phyloP scores from a whole-genome alignment of 2,329 filamentous ascomycete species.

The Stagonosporopsis vannaccii region DNA sequence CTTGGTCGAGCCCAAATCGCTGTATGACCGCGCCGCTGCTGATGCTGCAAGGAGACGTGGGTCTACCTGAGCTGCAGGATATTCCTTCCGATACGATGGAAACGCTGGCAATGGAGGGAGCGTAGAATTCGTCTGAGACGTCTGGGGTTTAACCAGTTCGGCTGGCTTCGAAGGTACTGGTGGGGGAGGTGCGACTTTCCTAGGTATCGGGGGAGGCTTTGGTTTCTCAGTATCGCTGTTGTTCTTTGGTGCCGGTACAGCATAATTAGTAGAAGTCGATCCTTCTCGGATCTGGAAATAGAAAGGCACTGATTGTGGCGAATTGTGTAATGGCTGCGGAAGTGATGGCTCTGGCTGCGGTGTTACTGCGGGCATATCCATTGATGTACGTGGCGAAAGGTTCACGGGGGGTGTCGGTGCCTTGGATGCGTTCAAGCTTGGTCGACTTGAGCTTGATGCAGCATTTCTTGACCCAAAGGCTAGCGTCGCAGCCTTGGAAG shows the following conservation, averaged over 20 bases:
- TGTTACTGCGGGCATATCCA: slow-evolving; percentile 32
- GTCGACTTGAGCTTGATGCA: slow-evolving; percentile 25
- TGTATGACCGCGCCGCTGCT: slow-evolving; percentile 43
- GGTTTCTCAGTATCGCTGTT: slow-evolving; percentile 23
- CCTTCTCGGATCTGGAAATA: slow-evolving; percentile 35
- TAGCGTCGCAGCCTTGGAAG: slow-evolving; percentile 68
- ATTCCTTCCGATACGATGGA: slow-evolving; percentile 60
- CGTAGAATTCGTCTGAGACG: slow-evolving; percentile 13
- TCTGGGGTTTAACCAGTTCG: slow-evolving; percentile 18
- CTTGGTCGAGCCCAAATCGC: slow-evolving; percentile 31
- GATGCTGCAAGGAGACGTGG: slow-evolving; percentile 38
- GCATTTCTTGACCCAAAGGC: slow-evolving; percentile 60
- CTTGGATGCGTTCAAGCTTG: slow-evolving; percentile 20
- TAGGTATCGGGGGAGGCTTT: slow-evolving; percentile 16
- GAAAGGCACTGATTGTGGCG: slow-evolving; percentile 31
- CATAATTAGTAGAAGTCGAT: slow-evolving; percentile 22
- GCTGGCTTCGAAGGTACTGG: slow-evolving; percentile 33
- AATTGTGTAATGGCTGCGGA: slow-evolving; percentile 16
- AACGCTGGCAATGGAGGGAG: slow-evolving; percentile 23
- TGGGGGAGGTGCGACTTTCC: slow-evolving; percentile 22
- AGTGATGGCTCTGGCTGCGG: slow-evolving; percentile 27
- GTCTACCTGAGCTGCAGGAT: slow-evolving; percentile 44
- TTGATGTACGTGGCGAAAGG: slow-evolving; percentile 37
- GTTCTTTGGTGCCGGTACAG: slow-evolving; percentile 22
- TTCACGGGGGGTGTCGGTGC: slow-evolving; percentile 28